Base-by-base conservation (phyloP, 106 monocot genomes). In the Vanilla planifolia region DNA sequence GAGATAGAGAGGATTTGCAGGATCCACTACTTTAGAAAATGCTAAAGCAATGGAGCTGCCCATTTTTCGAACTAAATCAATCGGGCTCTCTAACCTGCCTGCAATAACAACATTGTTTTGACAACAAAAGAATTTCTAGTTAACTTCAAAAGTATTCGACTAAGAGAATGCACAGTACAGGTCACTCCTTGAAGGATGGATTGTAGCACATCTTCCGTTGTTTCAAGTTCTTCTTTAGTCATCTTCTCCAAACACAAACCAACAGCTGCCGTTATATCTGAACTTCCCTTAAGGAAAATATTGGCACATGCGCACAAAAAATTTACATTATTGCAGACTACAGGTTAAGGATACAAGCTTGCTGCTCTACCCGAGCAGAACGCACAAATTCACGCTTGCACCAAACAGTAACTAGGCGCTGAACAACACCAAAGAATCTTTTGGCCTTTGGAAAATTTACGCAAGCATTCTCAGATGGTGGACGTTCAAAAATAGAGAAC, bases 31-130 rank as follows among this genome's bases (percentile, higher is more conserved):
- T 82, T 73, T 91, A 55, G 98, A 98, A 62, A 98, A 98, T 10
- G 74, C 76, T 61, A 98, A 74, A 53, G 98, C 98, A 72, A 98
- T 69, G 68, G 88, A 75, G 61, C 85, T 73, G 20, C 85, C 91
- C 98, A 92, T 98, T 76, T 72, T 92, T 36, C 98, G 71, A 60
- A 88, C 68, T 68, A 88, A 73, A 77, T 79, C 69, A 36, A 85
- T 74, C n/a, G 98, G 98, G 59, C 92, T 98, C 82, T 92, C 98
- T 68, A 98, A 63, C 63, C 98, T 88, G 71, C 91, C 98, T 92
- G 79, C 21, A 43, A 70, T 10, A 63, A 43, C 23, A 52, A 69
- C 17, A 8, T 16, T 47, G 45, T 19, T 53, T 63, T 17, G 68
- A 37, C 67, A 67, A 33, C 40, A 60, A 22, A 52, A 23, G 5